These are phyloP conservation scores for Tuber microsphaerosporum DNA, from an alignment of 495 filamentous ascomycete genomes.

Conservation along the genomic window DNA sequence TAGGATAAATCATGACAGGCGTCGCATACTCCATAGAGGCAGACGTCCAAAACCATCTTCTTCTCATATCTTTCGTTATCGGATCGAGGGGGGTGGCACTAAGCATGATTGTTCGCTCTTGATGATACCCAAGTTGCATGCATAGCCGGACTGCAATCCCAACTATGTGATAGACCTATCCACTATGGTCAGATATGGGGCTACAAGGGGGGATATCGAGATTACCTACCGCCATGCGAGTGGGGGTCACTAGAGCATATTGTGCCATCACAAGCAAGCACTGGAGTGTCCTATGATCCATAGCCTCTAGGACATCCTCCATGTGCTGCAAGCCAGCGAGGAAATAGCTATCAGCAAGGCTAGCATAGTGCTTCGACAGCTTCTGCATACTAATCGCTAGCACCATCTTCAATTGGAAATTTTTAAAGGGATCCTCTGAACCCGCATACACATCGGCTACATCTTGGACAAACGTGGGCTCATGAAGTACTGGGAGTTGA, in stretches of 20 bases:
- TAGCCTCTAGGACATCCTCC: constrained; percentile 66
- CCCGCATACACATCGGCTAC: constrained; percentile 72
- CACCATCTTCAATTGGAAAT: constrained; percentile 80
- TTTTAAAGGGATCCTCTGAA: constrained; percentile 67
- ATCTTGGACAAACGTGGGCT: constrained; percentile 66
- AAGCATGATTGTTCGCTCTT: constrained; percentile 70
- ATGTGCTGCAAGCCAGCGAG: constrained; percentile 74
- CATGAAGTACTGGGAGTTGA: constrained; percentile 76
- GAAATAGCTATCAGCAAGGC: constrained; percentile 85
- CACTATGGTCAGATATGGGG: constrained; percentile 14
- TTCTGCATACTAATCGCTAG: constrained; percentile 90
- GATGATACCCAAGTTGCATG: constrained; percentile 74
- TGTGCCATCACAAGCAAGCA: constrained; percentile 79
- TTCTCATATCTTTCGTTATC: constrained; percentile 76
- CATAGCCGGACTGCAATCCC: constrained; percentile 76
- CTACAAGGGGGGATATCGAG: not conserved
- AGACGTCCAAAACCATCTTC: constrained; percentile 79
- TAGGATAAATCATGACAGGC: not conserved
- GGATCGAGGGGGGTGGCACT: constrained; percentile 54
- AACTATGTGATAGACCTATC: constrained; percentile 68
- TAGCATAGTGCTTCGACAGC: constrained; percentile 69
- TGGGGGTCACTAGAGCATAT: constrained; percentile 87
- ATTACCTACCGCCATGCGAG: constrained; percentile 61
- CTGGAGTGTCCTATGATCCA: constrained; percentile 82
- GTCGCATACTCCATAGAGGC: constrained; percentile 64